Percentiles rank a stretch among this genome's conserved stretches.
Conservation (phyloP, 352 stramenopile species). For the Globisporangium takayamanum region DNA sequence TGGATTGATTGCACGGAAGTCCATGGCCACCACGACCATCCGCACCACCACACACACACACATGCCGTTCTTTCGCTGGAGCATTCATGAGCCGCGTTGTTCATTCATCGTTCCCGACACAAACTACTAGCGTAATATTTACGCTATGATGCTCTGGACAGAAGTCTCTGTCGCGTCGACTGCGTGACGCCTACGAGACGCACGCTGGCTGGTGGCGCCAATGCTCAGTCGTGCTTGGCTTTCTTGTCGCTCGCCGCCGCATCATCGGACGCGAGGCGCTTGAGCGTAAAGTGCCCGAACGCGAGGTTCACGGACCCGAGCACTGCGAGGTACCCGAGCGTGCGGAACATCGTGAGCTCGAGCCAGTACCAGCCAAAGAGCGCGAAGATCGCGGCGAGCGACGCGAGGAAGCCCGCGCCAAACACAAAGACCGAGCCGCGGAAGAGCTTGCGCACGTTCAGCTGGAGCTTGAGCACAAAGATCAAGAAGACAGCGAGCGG, state of each 20-base stretch:
- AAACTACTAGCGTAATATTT: too few species aligned
- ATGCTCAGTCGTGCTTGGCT: conserved; percentile 47
- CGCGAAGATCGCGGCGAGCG: conserved; percentile 60
- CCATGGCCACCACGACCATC: too few species aligned
- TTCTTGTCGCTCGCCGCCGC: conserved; percentile 25
- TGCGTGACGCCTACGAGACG: neutral
- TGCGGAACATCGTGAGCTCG: conserved; percentile 86
- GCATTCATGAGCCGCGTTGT: too few species aligned
- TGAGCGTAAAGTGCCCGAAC: conserved; percentile 75
- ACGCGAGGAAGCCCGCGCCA: conserved; percentile 65
- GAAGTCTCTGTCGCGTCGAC: neutral
- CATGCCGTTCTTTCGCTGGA: too few species aligned
- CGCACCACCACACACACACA: too few species aligned
- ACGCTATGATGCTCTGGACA: neutral
- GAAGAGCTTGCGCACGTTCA: conserved; percentile 72
- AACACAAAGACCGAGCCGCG: conserved; percentile 56
- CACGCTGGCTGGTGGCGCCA: neutral
- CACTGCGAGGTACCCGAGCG: conserved; percentile 63
- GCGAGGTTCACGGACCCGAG: conserved; percentile 48
- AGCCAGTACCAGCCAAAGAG: conserved; percentile 87
- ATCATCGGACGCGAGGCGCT: conserved; percentile 44
- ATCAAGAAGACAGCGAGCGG: conserved; percentile 57
- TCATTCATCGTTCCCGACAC: too few species aligned
- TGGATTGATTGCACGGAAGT: too few species aligned
- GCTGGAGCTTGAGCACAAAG: conserved; percentile 46